A percentile compares a stretch with the other conserved stretches of the same genome.
phyloP scores from a whole-genome alignment of 2,329 filamentous ascomycete genomes.

The Aureobasidium sp. region DNA sequence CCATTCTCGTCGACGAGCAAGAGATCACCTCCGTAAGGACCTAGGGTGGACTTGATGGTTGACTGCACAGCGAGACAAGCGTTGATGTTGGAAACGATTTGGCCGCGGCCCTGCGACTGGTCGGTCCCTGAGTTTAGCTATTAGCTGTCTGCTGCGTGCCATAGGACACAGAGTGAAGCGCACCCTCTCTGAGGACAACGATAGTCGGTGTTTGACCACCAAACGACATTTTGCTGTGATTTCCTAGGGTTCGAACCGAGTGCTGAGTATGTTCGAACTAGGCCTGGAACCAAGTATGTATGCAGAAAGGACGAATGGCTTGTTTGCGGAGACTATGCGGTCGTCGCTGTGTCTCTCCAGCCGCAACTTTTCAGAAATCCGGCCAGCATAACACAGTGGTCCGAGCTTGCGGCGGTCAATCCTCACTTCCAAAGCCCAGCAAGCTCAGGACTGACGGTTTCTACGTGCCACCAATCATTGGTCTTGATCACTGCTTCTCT shows the following conservation, averaged over 20 bases:
- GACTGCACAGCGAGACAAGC: constrained; percentile 92
- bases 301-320: not conserved
- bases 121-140: constrained; percentile 66
- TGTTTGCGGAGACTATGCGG: constrained; percentile 3
- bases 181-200: constrained; percentile 95
- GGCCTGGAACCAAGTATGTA: not conserved
- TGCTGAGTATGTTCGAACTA: not conserved
- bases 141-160: constrained; percentile 13
- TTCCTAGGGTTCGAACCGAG: not conserved
- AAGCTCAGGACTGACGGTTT: not conserved
- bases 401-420: constrained; percentile 5
- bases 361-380: constrained; percentile 3
- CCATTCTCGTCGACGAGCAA: constrained; percentile 95
- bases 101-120: constrained; percentile 91
- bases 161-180: constrained; percentile 32
- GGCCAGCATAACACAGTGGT: constrained; percentile 3
- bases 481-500: no score
- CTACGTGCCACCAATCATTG: not conserved
- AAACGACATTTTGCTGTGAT: constrained; percentile 65
- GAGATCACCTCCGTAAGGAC: constrained; percentile 93
- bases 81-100: constrained; percentile 97
- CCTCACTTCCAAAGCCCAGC: not conserved
- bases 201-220: constrained; percentile 96
- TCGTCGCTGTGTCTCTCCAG: not conserved
- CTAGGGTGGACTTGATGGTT: constrained; percentile 91